Conservation (phyloP, 768 basidiomycete species). For the Auricularia sp. region DNA sequence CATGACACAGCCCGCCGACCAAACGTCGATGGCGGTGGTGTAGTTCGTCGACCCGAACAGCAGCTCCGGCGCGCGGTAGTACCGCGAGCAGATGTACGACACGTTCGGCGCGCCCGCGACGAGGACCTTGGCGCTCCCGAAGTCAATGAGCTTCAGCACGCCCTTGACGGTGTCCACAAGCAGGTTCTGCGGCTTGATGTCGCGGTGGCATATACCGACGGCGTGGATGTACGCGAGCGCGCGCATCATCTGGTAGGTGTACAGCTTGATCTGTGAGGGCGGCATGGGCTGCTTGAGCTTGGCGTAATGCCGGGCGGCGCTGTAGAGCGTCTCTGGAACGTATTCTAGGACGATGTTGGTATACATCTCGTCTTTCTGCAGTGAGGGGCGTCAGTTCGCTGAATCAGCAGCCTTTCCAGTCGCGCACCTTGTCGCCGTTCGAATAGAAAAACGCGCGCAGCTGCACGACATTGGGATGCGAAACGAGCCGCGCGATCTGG, state of each 20-base stretch:
- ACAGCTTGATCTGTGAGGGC: slow-evolving; percentile 97
- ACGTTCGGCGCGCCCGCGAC: slow-evolving; percentile 98
- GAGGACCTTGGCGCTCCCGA: slow-evolving; percentile 97
- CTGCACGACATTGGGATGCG: slow-evolving; percentile 96
- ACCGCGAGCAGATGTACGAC: slow-evolving; percentile 98
- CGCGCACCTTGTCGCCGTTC: slow-evolving; percentile 90
- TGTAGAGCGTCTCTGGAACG: slow-evolving; percentile 98
- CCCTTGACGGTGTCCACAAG: slow-evolving; percentile 95
- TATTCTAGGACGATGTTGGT: slow-evolving; percentile 98
- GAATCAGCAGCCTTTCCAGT: neutral
- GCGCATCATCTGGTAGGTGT: slow-evolving; percentile 98
- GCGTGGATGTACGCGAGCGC: slow-evolving; percentile 99
- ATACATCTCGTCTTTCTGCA: slow-evolving; percentile 98
- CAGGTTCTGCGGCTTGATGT: slow-evolving; percentile 99
- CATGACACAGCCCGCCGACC: slow-evolving; percentile 99
- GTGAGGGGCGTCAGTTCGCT: slow-evolving; percentile 3
- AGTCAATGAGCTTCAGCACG: slow-evolving; percentile 95
- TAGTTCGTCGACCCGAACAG: slow-evolving; percentile 99
- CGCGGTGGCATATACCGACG: slow-evolving; percentile 98
- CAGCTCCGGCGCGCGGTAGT: slow-evolving; percentile 97
- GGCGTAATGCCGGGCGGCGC: slow-evolving; percentile 95
- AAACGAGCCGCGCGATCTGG: slow-evolving; percentile 95
- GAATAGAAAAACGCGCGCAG: slow-evolving; percentile 98
- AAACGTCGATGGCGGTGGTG: slow-evolving; percentile 98
- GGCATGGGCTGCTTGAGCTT: slow-evolving; percentile 99